These are phyloP conservation scores for Diplosphaera chodatii DNA, from an alignment of 139 green algal genomes.

Conservation along the genomic window DNA sequence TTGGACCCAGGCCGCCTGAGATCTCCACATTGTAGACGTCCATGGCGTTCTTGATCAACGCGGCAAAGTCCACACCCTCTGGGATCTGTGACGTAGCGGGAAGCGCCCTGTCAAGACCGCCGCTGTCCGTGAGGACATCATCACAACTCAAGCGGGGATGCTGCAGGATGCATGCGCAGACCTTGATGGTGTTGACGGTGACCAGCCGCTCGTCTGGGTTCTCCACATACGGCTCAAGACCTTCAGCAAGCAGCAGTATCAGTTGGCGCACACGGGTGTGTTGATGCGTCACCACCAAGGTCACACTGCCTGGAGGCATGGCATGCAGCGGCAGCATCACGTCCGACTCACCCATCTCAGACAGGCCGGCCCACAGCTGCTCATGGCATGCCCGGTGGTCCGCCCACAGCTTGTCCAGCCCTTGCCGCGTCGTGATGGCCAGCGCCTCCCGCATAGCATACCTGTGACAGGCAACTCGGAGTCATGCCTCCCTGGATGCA, in stretches of 20 bases:
- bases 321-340: too few relatives aligned
- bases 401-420: slow-evolving; percentile 49
- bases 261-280: too few relatives aligned
- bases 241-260: too few relatives aligned
- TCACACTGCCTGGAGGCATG: too few relatives aligned
- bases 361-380: slow-evolving; percentile 74
- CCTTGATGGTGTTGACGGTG: slow-evolving; percentile 91
- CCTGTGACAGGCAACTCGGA: too few relatives aligned
- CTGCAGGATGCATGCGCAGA: slow-evolving; percentile 13
- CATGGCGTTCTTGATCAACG: slow-evolving; percentile 77
- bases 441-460: slow-evolving; percentile 88
- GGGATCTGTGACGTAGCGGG: slow-evolving; percentile 59
- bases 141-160: too few relatives aligned
- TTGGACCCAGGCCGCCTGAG: slow-evolving; percentile 70
- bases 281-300: too few relatives aligned
- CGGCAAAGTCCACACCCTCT: slow-evolving; percentile 72
- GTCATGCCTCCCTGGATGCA: too few relatives aligned
- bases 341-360: slow-evolving; percentile 58
- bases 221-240: slow-evolving; percentile 74
- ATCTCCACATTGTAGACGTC: slow-evolving; percentile 68
- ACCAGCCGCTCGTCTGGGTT: slow-evolving; percentile 63
- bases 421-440: slow-evolving; percentile 68
- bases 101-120: too few relatives aligned
- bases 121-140: too few relatives aligned
- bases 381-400: slow-evolving; percentile 55